phyloP scores from a whole-genome alignment of 306 rosid genomes.

The Sophora flavescens region DNA sequence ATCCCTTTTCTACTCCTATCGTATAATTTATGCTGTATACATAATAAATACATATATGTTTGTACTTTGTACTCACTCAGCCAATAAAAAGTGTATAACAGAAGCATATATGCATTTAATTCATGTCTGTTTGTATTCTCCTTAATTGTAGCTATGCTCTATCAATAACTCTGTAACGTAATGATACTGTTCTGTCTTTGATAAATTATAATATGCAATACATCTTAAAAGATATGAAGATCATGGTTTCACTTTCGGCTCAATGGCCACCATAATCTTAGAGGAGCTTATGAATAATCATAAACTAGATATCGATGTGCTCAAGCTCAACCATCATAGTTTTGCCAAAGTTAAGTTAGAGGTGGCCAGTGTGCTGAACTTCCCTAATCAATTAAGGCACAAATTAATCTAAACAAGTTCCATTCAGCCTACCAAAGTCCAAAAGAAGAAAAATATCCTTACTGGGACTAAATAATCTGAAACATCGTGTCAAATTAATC shows the following conservation, averaged over 20 bases:
- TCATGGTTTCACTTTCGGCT: constrained; percentile 45
- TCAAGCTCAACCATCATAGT: constrained; percentile 23
- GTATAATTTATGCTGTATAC: no score
- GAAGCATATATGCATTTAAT: background rate
- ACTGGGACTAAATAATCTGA: constrained; percentile 2
- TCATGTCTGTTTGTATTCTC: background rate
- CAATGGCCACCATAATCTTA: constrained; percentile 42
- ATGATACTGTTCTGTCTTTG: constrained; percentile 22
- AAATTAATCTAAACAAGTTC: constrained; percentile 13
- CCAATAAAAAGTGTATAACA: background rate
- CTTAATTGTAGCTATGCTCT: background rate
- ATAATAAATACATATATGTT: background rate
- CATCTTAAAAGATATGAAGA: constrained; percentile 15
- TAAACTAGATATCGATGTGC: constrained; percentile 13
- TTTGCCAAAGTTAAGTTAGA: constrained; percentile 29
- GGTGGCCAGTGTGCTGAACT: background rate
- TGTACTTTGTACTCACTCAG: background rate
- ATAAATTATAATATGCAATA: background rate
- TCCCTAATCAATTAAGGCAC: background rate
- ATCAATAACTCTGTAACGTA: constrained; percentile 5
- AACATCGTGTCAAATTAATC: background rate
- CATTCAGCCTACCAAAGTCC: background rate
- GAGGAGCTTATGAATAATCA: constrained; percentile 30
- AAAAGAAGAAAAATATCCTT: constrained; percentile 17
- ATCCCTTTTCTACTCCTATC: background rate